phyloP scores from a whole-genome alignment of 768 basidiomycete species.

The Suillus hirtellus region DNA sequence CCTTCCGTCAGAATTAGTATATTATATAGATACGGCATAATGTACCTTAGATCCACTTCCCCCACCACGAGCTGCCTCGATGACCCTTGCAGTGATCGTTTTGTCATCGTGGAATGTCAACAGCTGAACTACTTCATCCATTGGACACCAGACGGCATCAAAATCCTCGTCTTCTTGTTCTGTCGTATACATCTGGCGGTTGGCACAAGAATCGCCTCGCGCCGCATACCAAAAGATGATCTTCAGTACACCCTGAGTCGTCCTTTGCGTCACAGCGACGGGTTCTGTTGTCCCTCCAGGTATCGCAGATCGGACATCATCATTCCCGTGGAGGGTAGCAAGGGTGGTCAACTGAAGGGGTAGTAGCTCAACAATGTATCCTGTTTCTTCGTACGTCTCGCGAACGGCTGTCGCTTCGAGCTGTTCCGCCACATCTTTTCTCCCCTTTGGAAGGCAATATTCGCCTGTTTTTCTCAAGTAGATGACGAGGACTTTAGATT shows the following conservation, averaged over 20 bases:
- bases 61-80: not conserved
- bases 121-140: slow-evolving; percentile 34
- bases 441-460: slow-evolving; percentile 58
- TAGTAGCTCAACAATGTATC: slow-evolving; percentile 53
- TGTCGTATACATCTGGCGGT: slow-evolving; percentile 40
- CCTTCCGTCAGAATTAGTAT: not conserved
- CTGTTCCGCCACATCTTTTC: slow-evolving; percentile 58
- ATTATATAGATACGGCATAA: not conserved
- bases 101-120: slow-evolving; percentile 41
- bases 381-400: slow-evolving; percentile 69
- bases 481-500: slow-evolving; percentile 1
- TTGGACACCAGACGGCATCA: slow-evolving; percentile 39
- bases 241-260: slow-evolving; percentile 37
- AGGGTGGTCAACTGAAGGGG: slow-evolving; percentile 53
- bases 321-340: slow-evolving; percentile 47
- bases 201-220: slow-evolving; percentile 28
- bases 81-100: not conserved
- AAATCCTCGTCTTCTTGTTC: slow-evolving; percentile 46
- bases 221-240: slow-evolving; percentile 56
- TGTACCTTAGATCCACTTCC: not conserved
- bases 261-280: slow-evolving; percentile 36
- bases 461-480: slow-evolving; percentile 7
- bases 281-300: slow-evolving; percentile 32
- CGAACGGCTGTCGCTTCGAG: slow-evolving; percentile 53
- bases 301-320: slow-evolving; percentile 28